Evolutionary conservation across 148 eudicot genomes (phyloP).

Genomic region (Chenopodium formosanum): DNA sequence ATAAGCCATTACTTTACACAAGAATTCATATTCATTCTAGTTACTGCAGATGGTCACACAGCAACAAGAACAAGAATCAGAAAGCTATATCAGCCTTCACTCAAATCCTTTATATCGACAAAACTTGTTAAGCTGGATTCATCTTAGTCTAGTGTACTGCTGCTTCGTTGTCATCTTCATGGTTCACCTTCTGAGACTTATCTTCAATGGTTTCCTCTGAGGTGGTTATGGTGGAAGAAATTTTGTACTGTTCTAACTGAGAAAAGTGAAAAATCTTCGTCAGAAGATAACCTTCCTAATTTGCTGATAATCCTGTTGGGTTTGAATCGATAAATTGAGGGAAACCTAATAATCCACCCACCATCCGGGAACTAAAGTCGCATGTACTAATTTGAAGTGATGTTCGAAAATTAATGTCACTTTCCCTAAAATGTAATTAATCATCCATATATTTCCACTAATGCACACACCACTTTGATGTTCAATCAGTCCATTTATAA

Average conservation of each 20-base stretch:
- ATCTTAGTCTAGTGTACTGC: background rate
- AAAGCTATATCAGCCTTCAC: background rate
- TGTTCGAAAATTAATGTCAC: background rate
- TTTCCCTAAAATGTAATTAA: background rate
- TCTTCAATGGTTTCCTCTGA: conserved; percentile 26
- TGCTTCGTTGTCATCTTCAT: conserved; percentile 15
- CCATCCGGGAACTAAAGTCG: background rate
- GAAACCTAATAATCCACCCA: background rate
- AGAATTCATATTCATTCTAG: background rate
- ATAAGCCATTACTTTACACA: background rate
- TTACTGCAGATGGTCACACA: background rate
- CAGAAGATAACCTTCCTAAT: background rate
- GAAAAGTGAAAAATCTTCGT: background rate
- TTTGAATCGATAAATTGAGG: background rate
- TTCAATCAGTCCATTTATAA: no score
- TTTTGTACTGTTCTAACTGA: conserved; percentile 33
- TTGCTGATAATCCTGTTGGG: background rate
- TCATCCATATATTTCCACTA: background rate
- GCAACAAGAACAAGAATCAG: background rate
- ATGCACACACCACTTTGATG: no score
- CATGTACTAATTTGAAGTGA: background rate
- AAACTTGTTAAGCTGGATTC: background rate
- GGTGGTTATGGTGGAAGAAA: background rate
- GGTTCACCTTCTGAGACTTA: conserved; percentile 6
- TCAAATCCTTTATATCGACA: background rate